These are phyloP conservation scores for Boletus tomentosulus DNA, from an alignment of 768 basidiomycete genomes.

Conservation along the genomic window DNA sequence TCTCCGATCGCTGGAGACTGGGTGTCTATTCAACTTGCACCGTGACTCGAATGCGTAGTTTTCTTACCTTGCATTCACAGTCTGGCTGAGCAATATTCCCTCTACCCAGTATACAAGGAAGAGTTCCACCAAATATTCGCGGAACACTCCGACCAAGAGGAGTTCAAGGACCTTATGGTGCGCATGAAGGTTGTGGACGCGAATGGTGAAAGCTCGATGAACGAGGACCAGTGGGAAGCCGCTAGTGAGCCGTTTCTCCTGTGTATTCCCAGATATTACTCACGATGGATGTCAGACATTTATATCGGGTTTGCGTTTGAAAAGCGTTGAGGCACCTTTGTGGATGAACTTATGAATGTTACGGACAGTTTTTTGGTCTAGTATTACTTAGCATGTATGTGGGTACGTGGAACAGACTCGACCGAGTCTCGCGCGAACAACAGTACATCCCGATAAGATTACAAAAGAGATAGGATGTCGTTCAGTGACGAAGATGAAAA, in stretches of 20 bases:
- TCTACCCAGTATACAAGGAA: constrained; percentile 72
- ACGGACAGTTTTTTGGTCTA: constrained; percentile 5
- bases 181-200: constrained; percentile 90
- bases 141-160: constrained; percentile 73
- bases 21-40: neutral
- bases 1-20: neutral
- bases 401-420: neutral
- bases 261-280: neutral
- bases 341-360: neutral
- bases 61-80: constrained; percentile 39
- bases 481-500: constrained; percentile 5
- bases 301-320: constrained; percentile 93
- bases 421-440: constrained; percentile 9
- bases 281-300: constrained; percentile 56
- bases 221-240: constrained; percentile 96
- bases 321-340: constrained; percentile 41
- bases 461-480: constrained; percentile 27
- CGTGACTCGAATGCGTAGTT: neutral
- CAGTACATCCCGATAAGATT: constrained; percentile 24
- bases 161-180: constrained; percentile 79
- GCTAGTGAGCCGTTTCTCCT: constrained; percentile 67
- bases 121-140: constrained; percentile 88
- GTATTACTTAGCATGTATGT: constrained; percentile 6
- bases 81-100: constrained; percentile 76
- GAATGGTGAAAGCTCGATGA: constrained; percentile 86